Conservation (phyloP, 202 grass and related monocot genomes). For the Dendrocalamus latiflorus region DNA sequence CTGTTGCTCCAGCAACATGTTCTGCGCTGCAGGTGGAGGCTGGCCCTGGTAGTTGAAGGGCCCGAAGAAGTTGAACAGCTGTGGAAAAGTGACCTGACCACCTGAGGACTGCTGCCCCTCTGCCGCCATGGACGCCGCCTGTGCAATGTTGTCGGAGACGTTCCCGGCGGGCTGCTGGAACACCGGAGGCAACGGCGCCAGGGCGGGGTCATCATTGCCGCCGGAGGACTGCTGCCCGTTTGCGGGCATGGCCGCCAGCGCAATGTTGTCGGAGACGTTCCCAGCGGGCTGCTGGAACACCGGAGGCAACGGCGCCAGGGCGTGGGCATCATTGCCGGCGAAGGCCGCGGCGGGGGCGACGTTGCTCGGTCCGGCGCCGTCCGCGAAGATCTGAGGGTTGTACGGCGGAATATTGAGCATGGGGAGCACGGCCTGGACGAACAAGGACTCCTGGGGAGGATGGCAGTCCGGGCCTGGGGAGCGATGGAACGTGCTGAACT, state of each 20-base stretch:
- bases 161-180: neutral
- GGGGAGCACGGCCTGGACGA: neutral
- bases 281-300: neutral
- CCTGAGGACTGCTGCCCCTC: neutral
- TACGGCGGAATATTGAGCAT: neutral
- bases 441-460: neutral
- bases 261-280: neutral
- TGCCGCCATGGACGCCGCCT: too few species aligned
- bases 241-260: too few species aligned
- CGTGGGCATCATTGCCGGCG: neutral
- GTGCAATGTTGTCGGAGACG: neutral
- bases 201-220: neutral
- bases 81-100: neutral
- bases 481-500: neutral
- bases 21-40: neutral
- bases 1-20: neutral
- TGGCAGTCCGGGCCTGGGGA: neutral
- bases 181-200: neutral
- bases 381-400: neutral
- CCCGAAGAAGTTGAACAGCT: neutral
- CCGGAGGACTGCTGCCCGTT: neutral
- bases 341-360: neutral
- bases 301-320: neutral
- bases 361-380: neutral
- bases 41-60: slow-evolving; percentile 3